Base-by-base conservation (phyloP, 108 stramenopile species). In the Pseudonitzschia multistriata region DNA sequence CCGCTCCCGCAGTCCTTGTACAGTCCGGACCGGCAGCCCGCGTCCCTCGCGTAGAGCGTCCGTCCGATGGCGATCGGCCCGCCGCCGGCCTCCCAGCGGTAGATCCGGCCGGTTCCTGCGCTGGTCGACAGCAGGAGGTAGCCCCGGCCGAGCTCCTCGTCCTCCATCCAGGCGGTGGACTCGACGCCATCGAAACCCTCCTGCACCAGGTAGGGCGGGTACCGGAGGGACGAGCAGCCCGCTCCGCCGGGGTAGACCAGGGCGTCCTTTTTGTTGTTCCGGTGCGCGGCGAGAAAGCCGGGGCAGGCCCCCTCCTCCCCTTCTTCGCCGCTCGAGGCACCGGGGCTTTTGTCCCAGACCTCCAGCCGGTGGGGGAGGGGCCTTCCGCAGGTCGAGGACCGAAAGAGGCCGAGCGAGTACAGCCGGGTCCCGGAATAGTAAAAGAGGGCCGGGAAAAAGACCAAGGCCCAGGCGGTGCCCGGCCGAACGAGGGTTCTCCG, bases 61-160 rank as follows among this genome's bases (percentile, higher is more conserved):
- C 69, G 70, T 30, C 91, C 91, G 75, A 92, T 92, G 5, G 88
- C 78, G 52, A 92, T 89, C 13, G 88, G 88, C 62, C 91, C 91
- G 22, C 87, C 88, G 28, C 87, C 91, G 2, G 81, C 77, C 71
- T 92, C 91, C 86, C 86, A 92, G 72, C 83, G 62, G 86, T 84
- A 92, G 50, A 92, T 80, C 22, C 81, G 70, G n/a, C 88, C 88
- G 22, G 68, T 69, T 7, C 67, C 36, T 11, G 79, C 68, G 4
- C 63, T 77, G 30, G 88, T 75, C 11, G 73, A 63, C 19, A 92
- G 22, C 21, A 92, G 72, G 1, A 89, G 66, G 66, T 81, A 89
- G 25, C 91, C 91, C 30, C 91, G 60, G 31, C 87, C 87, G 24
- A 92, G 66, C 50, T 89, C 91, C 6, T 40, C 33, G 69, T 89